These are phyloP conservation scores for Chrysanthemum lavandulifolium DNA, from an alignment of 129 eudicot genomes.

Conservation along the genomic window DNA sequence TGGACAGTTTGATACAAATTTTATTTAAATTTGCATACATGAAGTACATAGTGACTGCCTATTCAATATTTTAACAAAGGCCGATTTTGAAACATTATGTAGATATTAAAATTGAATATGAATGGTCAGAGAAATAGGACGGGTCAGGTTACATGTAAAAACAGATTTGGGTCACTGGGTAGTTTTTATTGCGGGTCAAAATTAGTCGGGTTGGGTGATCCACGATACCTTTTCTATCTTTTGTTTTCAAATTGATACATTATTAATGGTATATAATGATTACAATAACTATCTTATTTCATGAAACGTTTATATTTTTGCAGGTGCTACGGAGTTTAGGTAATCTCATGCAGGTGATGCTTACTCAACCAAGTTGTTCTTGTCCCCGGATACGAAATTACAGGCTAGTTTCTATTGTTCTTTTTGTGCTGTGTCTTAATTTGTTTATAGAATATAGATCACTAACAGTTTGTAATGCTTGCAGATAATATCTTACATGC, in stretches of 20 bases:
- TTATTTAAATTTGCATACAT: not conserved
- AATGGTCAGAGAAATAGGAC: not conserved
- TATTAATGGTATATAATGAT: too few species aligned
- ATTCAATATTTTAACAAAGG: not conserved
- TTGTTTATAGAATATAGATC: conserved; percentile 1
- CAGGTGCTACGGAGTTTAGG: conserved; percentile 93
- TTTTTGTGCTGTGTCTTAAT: too few species aligned
- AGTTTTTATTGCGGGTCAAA: too few species aligned
- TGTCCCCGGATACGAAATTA: conserved; percentile 64
- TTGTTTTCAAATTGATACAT: too few species aligned
- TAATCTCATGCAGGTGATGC: conserved; percentile 96
- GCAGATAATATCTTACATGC: conserved; percentile 68
- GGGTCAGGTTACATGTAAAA: too few species aligned
- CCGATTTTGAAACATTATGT: not conserved
- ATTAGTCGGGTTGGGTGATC: too few species aligned
- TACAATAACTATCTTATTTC: too few species aligned
- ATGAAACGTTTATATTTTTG: not conserved
- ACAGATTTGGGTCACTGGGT: too few species aligned
- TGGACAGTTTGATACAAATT: not conserved
- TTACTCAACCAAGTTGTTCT: conserved; percentile 53
- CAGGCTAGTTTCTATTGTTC: conserved; percentile 65
- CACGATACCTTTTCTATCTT: too few species aligned
- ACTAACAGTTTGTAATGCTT: conserved; percentile 14
- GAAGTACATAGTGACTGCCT: not conserved
- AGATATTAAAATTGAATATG: not conserved